Evolutionary conservation across 768 basidiomycete genomes (phyloP), one percentile per base, ranked within the genome.

Genomic region (Leucocoprinus sp.): DNA sequence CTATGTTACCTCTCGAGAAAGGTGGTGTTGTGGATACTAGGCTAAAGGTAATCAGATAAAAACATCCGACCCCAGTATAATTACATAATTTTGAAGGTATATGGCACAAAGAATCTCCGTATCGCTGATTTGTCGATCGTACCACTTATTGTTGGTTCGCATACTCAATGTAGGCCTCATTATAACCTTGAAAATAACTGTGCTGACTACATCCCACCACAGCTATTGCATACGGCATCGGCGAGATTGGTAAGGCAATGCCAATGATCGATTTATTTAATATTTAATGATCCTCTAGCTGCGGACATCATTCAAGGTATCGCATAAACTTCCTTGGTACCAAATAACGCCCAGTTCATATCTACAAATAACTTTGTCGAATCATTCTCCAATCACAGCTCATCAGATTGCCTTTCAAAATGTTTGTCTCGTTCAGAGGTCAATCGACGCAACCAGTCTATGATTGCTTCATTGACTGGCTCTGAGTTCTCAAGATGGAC

Each of bases 401-500:
- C n/a, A n/a, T n/a, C n/a, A n/a, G n/a, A n/a, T n/a, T n/a, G n/a
- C n/a, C n/a, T n/a, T n/a, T n/a, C n/a, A n/a, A n/a, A n/a, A n/a
- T n/a, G n/a, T n/a, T n/a, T n/a, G n/a, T n/a, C n/a, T n/a, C n/a
- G n/a, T n/a, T n/a, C n/a, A n/a, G n/a, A n/a, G n/a, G n/a, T n/a
- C n/a, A n/a, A n/a, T n/a, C n/a, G n/a, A n/a, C 55, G 50, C 35
- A 86, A 63, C 81, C 83, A 85, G 27, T 66, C 57, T 14, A 67
- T 64, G 43, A 81, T 61, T 37, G 73, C 60, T 0, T 46, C 37
- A 51, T 85, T 86, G 57, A 80, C 73, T 34, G 62, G 60, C 1
- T 60, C 44, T 0, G 82, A 75, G 48, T 69, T 58, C 57, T 86
- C 84, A 15, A 85, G 62, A 28, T 84, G 84, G 6, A 72, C 65